phyloP scores from a whole-genome alignment of 2,329 filamentous ascomycete genomes.

The Coniochaeta prunicola region DNA sequence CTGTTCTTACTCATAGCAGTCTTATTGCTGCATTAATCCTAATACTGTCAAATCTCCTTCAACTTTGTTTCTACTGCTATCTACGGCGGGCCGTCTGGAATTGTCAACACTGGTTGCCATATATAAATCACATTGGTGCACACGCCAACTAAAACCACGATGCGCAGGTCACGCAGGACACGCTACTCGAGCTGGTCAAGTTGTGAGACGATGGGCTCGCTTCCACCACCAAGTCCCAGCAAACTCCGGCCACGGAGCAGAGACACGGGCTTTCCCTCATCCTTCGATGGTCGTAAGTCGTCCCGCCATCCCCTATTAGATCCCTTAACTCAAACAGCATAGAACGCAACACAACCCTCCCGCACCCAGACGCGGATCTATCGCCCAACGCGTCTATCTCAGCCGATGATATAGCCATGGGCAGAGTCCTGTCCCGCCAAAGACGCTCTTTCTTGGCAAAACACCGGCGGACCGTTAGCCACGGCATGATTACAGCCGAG shows the following conservation, averaged over 20 bases:
- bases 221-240: slow-evolving; percentile 2
- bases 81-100: not conserved
- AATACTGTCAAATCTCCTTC: not conserved
- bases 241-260: slow-evolving; percentile 12
- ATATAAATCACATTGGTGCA: not conserved
- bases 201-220: slow-evolving; percentile 4
- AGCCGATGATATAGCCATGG: slow-evolving; percentile 42
- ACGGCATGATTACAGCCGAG: slow-evolving; percentile 34
- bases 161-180: slow-evolving; percentile 5
- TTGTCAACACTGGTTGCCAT: not conserved
- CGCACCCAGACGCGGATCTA: slow-evolving; percentile 54
- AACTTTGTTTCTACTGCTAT: not conserved
- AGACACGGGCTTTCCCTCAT: slow-evolving; percentile 43
- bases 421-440: slow-evolving; percentile 32
- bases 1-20: not conserved
- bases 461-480: slow-evolving; percentile 37
- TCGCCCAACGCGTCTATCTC: slow-evolving; percentile 49
- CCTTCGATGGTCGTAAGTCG: slow-evolving; percentile 35
- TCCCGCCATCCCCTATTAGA: not conserved
- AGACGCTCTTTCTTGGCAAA: slow-evolving; percentile 39
- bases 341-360: slow-evolving; percentile 53
- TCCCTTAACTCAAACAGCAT: not conserved
- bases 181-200: slow-evolving; percentile 6
- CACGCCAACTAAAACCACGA: not conserved
- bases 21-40: not conserved